Evolutionary conservation across 2,329 filamentous ascomycete genomes (phyloP).

Genomic region (Verticillium isaacii): DNA sequence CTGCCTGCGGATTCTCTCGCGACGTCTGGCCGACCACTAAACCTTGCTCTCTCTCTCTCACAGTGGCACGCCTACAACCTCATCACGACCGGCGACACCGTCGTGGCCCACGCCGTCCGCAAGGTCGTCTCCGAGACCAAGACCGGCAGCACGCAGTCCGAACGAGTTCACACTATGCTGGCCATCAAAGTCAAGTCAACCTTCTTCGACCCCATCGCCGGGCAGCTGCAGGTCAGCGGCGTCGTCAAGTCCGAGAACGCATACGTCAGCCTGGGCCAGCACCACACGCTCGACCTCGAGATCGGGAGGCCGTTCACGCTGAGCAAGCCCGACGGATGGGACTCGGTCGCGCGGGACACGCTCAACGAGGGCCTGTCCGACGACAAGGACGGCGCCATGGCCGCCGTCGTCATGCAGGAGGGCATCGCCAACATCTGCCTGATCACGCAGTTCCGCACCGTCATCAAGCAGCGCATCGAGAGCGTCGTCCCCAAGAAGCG

Average conservation of each 20-base stretch:
- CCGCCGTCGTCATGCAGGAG: slow-evolving; percentile 92
- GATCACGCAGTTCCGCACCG: slow-evolving; percentile 74
- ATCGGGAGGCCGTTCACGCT: slow-evolving; percentile 83
- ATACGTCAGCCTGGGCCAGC: slow-evolving; percentile 47
- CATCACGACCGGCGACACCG: slow-evolving; percentile 46
- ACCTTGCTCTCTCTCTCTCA: not conserved
- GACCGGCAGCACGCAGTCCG: slow-evolving; percentile 40
- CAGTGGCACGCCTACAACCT: slow-evolving; percentile 60
- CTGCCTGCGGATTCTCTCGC: not conserved
- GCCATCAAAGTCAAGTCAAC: slow-evolving; percentile 52
- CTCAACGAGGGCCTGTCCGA: slow-evolving; percentile 75
- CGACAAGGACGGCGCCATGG: slow-evolving; percentile 74
- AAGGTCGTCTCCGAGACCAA: slow-evolving; percentile 47
- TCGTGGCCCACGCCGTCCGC: slow-evolving; percentile 51
- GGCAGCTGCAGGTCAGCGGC: slow-evolving; percentile 52
- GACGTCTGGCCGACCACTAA: not conserved
- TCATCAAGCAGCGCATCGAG: slow-evolving; percentile 67
- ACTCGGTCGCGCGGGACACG: slow-evolving; percentile 76
- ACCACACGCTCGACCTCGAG: slow-evolving; percentile 72
- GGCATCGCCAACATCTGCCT: slow-evolving; percentile 78
- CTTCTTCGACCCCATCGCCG: slow-evolving; percentile 53
- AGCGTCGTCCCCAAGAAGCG: slow-evolving; percentile 64
- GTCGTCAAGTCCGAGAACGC: slow-evolving; percentile 48
- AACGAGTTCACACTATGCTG: slow-evolving; percentile 54
- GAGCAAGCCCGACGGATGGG: slow-evolving; percentile 77